Percentiles rank a stretch among this genome's conserved stretches.
These are phyloP conservation scores for Pleurotus djamor DNA, from an alignment of 768 basidiomycete genomes.

Conservation along the genomic window DNA sequence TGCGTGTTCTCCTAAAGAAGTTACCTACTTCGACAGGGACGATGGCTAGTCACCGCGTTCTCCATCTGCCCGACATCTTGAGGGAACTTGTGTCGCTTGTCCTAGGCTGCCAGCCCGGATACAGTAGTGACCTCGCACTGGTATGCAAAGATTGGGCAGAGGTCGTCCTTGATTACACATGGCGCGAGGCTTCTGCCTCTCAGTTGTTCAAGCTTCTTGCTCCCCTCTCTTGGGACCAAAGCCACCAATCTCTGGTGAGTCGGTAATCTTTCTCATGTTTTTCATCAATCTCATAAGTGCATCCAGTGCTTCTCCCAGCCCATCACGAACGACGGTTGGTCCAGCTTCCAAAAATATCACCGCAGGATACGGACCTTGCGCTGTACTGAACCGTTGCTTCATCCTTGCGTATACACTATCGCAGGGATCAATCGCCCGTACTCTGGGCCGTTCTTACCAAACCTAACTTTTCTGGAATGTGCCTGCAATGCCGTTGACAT, in stretches of 20 bases:
- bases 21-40: too few relatives aligned
- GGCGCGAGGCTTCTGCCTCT: too few relatives aligned
- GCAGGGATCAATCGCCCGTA: neutral
- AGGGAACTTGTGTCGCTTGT: too few relatives aligned
- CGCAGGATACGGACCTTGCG: neutral
- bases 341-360: neutral
- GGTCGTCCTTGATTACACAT: too few relatives aligned
- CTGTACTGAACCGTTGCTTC: neutral
- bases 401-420: neutral
- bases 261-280: neutral
- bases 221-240: neutral
- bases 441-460: neutral
- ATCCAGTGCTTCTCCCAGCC: neutral
- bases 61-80: too few relatives aligned
- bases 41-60: too few relatives aligned
- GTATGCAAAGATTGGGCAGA: too few relatives aligned
- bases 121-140: too few relatives aligned
- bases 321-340: neutral
- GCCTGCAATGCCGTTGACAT: neutral
- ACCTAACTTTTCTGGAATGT: neutral
- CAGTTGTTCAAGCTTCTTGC: neutral
- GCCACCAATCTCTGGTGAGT: neutral
- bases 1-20: too few relatives aligned
- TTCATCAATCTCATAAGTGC: neutral
- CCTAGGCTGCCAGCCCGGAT: too few relatives aligned